Base-by-base conservation (phyloP, 2,329 filamentous ascomycete genomes). In the Monosporascus sp. region DNA sequence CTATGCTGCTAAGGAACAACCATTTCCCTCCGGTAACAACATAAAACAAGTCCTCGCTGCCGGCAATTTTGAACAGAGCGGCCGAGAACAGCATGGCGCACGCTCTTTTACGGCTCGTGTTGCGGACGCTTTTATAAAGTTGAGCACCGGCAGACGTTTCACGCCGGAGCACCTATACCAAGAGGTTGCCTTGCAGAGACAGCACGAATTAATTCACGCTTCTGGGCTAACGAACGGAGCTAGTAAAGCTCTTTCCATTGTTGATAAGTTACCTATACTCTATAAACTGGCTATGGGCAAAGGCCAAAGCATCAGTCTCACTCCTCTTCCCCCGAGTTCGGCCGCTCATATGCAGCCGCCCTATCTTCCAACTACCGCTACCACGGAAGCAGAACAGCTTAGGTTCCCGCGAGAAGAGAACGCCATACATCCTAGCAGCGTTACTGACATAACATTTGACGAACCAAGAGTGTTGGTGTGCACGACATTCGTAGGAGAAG, bases 401-500 rank as follows among this genome's bases (percentile, higher is more conserved):
- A 70, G 53, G 55, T 53, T 57, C 18, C 63, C 56, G 17, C 65
- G 64, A 20, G 72, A 75, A 44, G 74, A 77, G 31, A 67, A 72
- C 26, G 61, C 73, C 38, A 76, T 80, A 55, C 73, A 77, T 37
- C 73, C 76, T 7, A 74, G 74, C 18, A 72, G 76, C 2, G 75
- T 78, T 2, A 71, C 77, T 5, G 80, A 83, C 58, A 69, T 86
- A 20, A 78, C 77, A 9, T 85, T 87, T 60, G 82, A 86, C 35
- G 82, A 86, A 60, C 74, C 78, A 8, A 76, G 84, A 57, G 79
- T 85, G n/a, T 70, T 87, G 11, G 83, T 86, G 2, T 86, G 84
- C 64, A 87, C 84, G 0, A 86, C 83, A 0, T 86, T 85, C 63
- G 80, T 86, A 28, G 83, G 83, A 28, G 83, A 86, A 59, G 80